Conservation (phyloP, 108 stramenopile genomes). For the Nannochloropsis salina region DNA sequence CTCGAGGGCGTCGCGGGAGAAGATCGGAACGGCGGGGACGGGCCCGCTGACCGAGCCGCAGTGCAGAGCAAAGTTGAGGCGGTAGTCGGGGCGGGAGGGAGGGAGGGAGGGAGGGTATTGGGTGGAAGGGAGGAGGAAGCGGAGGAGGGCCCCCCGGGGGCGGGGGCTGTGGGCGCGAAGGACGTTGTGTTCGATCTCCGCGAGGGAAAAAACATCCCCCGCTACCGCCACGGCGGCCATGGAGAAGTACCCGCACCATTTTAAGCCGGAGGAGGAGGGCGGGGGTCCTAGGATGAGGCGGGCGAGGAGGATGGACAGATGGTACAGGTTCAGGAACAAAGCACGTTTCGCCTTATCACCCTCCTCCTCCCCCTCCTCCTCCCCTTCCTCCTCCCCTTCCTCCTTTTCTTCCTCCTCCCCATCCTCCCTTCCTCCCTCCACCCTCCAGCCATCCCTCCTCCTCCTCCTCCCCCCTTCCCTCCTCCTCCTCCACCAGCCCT, state of each 20-base stretch:
- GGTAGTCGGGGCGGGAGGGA: neutral
- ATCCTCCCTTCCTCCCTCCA: neutral
- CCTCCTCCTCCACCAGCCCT: neutral
- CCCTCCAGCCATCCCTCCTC: too few relatives aligned
- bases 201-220: neutral
- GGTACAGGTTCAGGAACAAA: constrained; percentile 4
- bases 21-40: neutral
- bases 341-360: neutral
- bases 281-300: neutral
- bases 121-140: constrained; percentile 17
- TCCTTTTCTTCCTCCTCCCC: too few relatives aligned
- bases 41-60: neutral
- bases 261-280: neutral
- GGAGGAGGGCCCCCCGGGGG: constrained; percentile 3
- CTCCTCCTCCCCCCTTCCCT: neutral
- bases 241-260: neutral
- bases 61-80: neutral
- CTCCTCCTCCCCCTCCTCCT: neutral
- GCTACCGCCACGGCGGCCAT: neutral
- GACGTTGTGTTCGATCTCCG: neutral
- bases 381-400: neutral
- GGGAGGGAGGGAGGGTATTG: neutral
- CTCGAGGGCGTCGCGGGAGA: neutral
- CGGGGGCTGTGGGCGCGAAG: neutral
- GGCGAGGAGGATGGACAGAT: neutral